Percentiles rank a stretch among this genome's conserved stretches.
Conservation (phyloP, 2,329 filamentous ascomycete genomes). For the Harringtonia lauricola region DNA sequence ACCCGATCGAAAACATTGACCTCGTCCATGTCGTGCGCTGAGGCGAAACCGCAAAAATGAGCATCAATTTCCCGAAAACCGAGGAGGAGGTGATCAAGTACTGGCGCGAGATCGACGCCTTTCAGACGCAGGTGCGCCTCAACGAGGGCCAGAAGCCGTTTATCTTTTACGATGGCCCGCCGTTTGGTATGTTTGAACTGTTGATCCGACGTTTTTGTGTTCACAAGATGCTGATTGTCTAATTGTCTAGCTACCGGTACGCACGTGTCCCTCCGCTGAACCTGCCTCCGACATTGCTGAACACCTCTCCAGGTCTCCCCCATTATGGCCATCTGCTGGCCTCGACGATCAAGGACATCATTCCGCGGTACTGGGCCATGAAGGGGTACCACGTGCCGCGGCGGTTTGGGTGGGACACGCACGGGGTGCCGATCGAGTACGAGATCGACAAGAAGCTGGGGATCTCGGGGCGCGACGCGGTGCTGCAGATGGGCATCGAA, state of each 20-base stretch:
- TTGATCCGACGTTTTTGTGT: background rate
- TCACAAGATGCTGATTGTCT: background rate
- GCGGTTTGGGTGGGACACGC: conserved; percentile 89
- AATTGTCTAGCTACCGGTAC: conserved; percentile 2
- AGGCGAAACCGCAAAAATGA: conserved; percentile 38
- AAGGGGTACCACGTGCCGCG: conserved; percentile 77
- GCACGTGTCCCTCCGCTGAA: background rate
- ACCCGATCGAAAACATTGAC: too few species aligned
- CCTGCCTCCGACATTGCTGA: background rate
- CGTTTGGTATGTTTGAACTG: conserved; percentile 56
- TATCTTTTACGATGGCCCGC: conserved; percentile 88
- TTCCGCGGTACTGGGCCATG: conserved; percentile 81
- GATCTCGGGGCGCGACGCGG: conserved; percentile 73
- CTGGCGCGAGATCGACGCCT: conserved; percentile 90
- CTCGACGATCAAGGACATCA: conserved; percentile 95
- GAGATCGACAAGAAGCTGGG: conserved; percentile 96
- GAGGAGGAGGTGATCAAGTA: conserved; percentile 74
- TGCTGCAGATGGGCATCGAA: conserved; percentile 74
- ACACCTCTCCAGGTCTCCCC: conserved; percentile 16
- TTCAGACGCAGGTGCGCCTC: conserved; percentile 63
- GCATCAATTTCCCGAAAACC: conserved; percentile 85
- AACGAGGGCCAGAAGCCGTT: conserved; percentile 75
- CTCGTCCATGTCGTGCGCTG: too few species aligned
- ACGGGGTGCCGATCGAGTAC: conserved; percentile 89
- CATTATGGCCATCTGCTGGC: conserved; percentile 68